phyloP scores from a whole-genome alignment of 2,329 filamentous ascomycete genomes.

The Ustilaginoidea virens region DNA sequence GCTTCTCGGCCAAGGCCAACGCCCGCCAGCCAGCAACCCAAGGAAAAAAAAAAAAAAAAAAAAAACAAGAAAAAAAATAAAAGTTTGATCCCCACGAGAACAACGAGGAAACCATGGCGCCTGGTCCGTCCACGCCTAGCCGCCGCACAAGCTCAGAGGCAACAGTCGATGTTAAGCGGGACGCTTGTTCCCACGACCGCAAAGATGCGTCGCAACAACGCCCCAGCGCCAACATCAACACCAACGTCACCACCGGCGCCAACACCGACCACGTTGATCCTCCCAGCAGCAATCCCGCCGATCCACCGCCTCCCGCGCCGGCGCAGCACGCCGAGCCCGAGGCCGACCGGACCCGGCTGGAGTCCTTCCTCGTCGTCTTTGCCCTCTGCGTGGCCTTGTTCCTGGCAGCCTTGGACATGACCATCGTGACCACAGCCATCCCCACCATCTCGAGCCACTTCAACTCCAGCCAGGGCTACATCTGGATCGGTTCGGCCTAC shows the following conservation, averaged over 20 bases:
- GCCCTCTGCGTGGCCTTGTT: conserved; percentile 31
- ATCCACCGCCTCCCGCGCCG: conserved; percentile 1
- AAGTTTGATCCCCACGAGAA: neutral
- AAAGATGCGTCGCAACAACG: neutral
- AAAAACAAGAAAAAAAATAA: neutral
- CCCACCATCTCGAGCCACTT: conserved; percentile 51
- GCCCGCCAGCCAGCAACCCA: neutral
- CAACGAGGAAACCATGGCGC: conserved; percentile 1
- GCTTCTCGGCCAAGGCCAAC: too few species aligned
- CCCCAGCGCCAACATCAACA: neutral
- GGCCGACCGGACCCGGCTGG: conserved; percentile 19
- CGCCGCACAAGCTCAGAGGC: conserved; percentile 13
- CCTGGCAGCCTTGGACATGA: conserved; percentile 39
- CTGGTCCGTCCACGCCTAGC: conserved; percentile 5
- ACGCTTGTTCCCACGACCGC: conserved; percentile 3
- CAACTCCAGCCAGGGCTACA: conserved; percentile 52
- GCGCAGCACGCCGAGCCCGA: conserved; percentile 13
- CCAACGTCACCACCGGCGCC: conserved; percentile 3
- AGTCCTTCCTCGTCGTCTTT: conserved; percentile 24
- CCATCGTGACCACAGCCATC: conserved; percentile 51
- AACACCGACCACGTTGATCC: conserved; percentile 1
- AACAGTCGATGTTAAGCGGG: conserved; percentile 13
- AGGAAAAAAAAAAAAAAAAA: neutral
- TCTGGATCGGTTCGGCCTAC: conserved; percentile 65
- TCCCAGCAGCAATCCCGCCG: conserved; percentile 5